Evolutionary conservation across 352 stramenopile species (phyloP).

Genomic region (Globisporangium canariense): DNA sequence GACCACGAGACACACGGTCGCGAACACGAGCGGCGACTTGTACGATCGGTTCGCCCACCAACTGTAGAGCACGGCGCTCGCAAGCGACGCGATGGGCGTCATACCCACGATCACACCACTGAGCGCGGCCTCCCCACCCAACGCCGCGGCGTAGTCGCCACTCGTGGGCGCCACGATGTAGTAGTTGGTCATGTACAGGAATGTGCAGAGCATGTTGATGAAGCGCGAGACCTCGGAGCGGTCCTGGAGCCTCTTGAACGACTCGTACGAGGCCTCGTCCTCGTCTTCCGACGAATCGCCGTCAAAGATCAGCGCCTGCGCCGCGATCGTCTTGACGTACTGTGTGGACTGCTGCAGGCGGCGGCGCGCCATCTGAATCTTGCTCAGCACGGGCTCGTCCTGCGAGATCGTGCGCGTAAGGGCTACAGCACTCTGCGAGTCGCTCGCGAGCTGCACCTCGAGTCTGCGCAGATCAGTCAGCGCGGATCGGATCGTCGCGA

Average conservation of each 20-base stretch:
- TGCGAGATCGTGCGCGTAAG: constrained; percentile 64
- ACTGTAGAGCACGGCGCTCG: constrained; percentile 92
- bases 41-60: constrained; percentile 93
- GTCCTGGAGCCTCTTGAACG: constrained; percentile 48
- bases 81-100: constrained; percentile 94
- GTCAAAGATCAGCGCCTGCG: constrained; percentile 81
- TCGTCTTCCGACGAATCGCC: constrained; percentile 79
- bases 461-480: constrained; percentile 55
- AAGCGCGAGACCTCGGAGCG: constrained; percentile 66
- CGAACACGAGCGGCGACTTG: constrained; percentile 81
- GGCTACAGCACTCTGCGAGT: not conserved
- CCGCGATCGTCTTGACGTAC: constrained; percentile 83
- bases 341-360: constrained; percentile 78
- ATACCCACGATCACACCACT: constrained; percentile 96
- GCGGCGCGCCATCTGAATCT: constrained; percentile 61
- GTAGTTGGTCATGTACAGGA: constrained; percentile 99
- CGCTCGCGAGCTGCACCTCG: constrained; percentile 35
- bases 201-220: constrained; percentile 94
- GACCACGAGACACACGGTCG: constrained; percentile 74
- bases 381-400: constrained; percentile 70
- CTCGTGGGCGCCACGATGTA: constrained; percentile 96
- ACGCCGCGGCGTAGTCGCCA: constrained; percentile 86
- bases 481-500: constrained; percentile 72
- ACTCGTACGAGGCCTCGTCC: constrained; percentile 60
- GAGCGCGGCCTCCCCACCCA: constrained; percentile 88